Evolutionary conservation across 352 stramenopile species (phyloP), one percentile per base, ranked within the genome.

Genomic region (Pythium insidiosum): DNA sequence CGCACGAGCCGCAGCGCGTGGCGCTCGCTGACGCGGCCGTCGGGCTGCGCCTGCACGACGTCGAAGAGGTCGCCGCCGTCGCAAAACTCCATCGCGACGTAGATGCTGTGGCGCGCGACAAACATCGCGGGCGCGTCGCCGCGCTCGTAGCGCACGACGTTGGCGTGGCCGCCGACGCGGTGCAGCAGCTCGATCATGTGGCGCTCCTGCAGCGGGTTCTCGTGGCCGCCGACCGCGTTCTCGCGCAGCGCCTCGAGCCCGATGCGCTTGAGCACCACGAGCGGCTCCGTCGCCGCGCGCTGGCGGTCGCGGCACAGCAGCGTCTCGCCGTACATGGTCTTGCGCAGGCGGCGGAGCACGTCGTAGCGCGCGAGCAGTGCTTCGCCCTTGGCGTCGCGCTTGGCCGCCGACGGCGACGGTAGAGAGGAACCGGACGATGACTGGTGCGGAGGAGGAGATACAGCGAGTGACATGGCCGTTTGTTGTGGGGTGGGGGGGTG

Each of bases 71-170:
- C 72, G 19, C 72, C 72, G n/a, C 65, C 63, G 1, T 43, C 50
- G 41, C 75, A 85, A 49, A 79, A 84, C 35, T 88, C 71, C 61
- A 84, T 84, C 16, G 67, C 68, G 5, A 84, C 59, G 43, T 67
- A 79, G 13, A 74, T 45, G 28, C 58, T 60, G 37, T 71, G 63
- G 16, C 60, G 53, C 0, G 53, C 43, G 13, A 63, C 46, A 38
- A 86, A 86, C 45, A 74, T 66, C 10, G 50, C 50, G 5, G n/a
- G n/a, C n/a, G n/a, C n/a, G n/a, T 63, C 41, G 25, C 38, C 40
- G 19, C 22, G 20, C 15, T 61, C 58, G 37, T 77, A 75, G 15
- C 46, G 23, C 3, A 85, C 67, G 18, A 85, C 45, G 50, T 67
- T 46, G 1, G 61, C 38, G 18, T 77, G 67, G 18, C 62, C 56